These are phyloP conservation scores for Brassica nigra DNA, from an alignment of 345 rosid genomes.

Conservation along the genomic window DNA sequence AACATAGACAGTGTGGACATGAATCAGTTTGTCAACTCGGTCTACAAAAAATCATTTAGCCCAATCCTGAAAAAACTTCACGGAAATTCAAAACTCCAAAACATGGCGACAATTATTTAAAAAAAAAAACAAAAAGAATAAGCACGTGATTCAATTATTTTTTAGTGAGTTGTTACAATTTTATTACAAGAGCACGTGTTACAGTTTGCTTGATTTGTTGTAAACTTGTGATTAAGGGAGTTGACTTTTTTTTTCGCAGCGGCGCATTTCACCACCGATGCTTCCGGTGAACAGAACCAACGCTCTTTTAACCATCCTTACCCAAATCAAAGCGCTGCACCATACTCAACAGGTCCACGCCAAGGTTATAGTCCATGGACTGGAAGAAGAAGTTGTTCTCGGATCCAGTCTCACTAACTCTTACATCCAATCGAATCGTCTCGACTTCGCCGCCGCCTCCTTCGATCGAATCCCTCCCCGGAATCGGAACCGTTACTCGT, in stretches of 20 bases:
- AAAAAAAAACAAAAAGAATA: too few species aligned
- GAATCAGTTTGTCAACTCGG: neutral
- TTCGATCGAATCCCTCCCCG: conserved; percentile 33
- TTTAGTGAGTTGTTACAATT: neutral
- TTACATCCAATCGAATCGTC: conserved; percentile 39
- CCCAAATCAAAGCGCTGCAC: conserved; percentile 32
- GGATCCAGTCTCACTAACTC: conserved; percentile 45
- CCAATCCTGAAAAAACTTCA: conserved; percentile 8
- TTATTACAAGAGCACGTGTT: neutral
- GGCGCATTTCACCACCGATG: conserved; percentile 30
- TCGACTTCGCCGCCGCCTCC: conserved; percentile 41
- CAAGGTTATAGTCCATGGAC: conserved; percentile 34
- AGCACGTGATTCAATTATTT: neutral
- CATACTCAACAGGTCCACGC: conserved; percentile 46
- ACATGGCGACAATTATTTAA: neutral
- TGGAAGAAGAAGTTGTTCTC: conserved; percentile 32
- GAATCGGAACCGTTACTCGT: conserved; percentile 39
- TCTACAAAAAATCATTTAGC: neutral
- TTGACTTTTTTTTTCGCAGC: neutral
- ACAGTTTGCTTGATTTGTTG: neutral
- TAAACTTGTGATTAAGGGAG: too few species aligned
- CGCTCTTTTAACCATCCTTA: conserved; percentile 34
- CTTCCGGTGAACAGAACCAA: conserved; percentile 23
- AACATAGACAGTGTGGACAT: neutral
- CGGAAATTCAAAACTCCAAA: neutral